Evolutionary conservation across 1,139 yeast species (phyloP).

Genomic region (Insectozyma bohioensis): DNA sequence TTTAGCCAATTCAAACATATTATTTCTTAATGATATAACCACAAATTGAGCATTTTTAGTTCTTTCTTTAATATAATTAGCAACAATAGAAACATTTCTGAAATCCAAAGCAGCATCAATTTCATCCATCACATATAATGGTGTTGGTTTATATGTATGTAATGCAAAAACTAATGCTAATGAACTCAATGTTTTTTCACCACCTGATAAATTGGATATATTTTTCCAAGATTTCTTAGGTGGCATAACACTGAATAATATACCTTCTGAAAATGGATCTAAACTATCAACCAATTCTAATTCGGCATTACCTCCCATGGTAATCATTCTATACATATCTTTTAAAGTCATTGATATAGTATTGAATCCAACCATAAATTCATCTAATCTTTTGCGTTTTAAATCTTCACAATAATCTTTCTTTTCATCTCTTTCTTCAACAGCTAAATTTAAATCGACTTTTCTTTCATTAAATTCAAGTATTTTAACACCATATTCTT

Average conservation of each 20-base stretch:
- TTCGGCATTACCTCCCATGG: conserved; percentile 99
- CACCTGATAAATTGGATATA: conserved; percentile 93
- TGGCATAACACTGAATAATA: conserved; percentile 96
- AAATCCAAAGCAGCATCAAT: conserved; percentile 98
- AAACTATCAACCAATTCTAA: conserved; percentile 91
- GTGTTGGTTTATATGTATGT: conserved; percentile 95
- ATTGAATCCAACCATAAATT: conserved; percentile 91
- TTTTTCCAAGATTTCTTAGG: conserved; percentile 98
- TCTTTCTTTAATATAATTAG: conserved; percentile 92
- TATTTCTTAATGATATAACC: conserved; percentile 91
- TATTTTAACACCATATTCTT: conserved; percentile 71
- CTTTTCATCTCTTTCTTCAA: conserved; percentile 63
- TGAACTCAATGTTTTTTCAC: conserved; percentile 95
- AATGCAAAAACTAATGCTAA: conserved; percentile 95
- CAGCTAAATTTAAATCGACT: conserved; percentile 65
- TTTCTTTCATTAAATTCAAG: conserved; percentile 64
- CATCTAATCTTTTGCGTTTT: conserved; percentile 73
- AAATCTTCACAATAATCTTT: conserved; percentile 67
- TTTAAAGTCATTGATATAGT: conserved; percentile 84
- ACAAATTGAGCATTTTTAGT: conserved; percentile 96
- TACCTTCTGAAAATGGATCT: conserved; percentile 98
- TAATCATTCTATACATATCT: conserved; percentile 97
- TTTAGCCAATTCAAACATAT: conserved; percentile 96
- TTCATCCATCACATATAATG: conserved; percentile 98
- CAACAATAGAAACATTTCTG: conserved; percentile 94